Percentiles rank a stretch among this genome's conserved stretches.
Conservation (phyloP, 805 yeast species). For the Zygosaccharomyces siamensis region DNA sequence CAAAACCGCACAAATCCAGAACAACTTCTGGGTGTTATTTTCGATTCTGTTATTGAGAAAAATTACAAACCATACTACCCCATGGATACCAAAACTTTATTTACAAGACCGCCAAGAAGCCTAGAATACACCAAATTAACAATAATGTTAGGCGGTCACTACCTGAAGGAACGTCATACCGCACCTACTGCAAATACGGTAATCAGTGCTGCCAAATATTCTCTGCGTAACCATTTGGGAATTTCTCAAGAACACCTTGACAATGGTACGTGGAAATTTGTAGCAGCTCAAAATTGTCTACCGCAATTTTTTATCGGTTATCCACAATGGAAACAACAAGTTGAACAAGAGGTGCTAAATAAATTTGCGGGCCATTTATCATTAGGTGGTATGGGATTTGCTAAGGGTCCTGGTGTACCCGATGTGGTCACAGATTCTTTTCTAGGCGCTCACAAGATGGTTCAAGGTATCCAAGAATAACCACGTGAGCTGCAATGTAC, state of each 20-base stretch:
- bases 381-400: slow-evolving; percentile 76
- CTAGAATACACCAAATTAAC: slow-evolving; percentile 65
- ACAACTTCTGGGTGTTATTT: slow-evolving; percentile 76
- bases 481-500: background rate
- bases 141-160: slow-evolving; percentile 87
- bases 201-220: slow-evolving; percentile 34
- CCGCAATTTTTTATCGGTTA: slow-evolving; percentile 81
- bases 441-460: slow-evolving; percentile 44
- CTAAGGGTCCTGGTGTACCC: slow-evolving; percentile 83
- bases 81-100: background rate
- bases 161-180: slow-evolving; percentile 34
- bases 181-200: slow-evolving; percentile 19
- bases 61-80: slow-evolving; percentile 35
- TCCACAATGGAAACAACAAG: slow-evolving; percentile 38
- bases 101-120: slow-evolving; percentile 20
- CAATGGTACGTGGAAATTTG: slow-evolving; percentile 35
- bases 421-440: slow-evolving; percentile 70
- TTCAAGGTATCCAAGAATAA: background rate
- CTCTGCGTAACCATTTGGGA: slow-evolving; percentile 39
- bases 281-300: slow-evolving; percentile 53
- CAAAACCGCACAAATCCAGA: slow-evolving; percentile 42
- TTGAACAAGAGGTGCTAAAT: slow-evolving; percentile 33
- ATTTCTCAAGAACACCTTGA: slow-evolving; percentile 31
- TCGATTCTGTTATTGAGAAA: slow-evolving; percentile 79
- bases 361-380: slow-evolving; percentile 43